Percentiles rank a stretch among this genome's conserved stretches.
Evolutionary conservation across 495 filamentous ascomycete species (phyloP).

Genomic region (Jackrogersella multiformis): DNA sequence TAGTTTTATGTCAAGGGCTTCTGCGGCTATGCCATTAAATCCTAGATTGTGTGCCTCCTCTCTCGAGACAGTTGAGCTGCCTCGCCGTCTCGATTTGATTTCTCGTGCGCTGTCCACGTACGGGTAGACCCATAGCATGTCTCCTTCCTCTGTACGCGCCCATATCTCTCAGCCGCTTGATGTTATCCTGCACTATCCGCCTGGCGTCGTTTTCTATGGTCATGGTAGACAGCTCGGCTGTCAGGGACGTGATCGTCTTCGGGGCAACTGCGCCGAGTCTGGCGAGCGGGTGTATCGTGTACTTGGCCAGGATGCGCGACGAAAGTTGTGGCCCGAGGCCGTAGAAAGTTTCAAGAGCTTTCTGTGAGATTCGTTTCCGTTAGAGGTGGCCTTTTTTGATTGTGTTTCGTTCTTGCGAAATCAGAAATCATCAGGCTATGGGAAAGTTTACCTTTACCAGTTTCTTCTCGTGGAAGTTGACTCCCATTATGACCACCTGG

Average conservation of each 20-base stretch:
- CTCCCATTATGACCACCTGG: conserved; percentile 84
- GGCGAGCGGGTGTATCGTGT: conserved; percentile 83
- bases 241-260: conserved; percentile 79
- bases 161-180: conserved; percentile 86
- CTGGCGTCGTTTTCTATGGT: conserved; percentile 91
- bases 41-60: conserved; percentile 61
- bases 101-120: conserved; percentile 86
- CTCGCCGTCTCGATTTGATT: conserved; percentile 81
- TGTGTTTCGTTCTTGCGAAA: no score
- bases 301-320: conserved; percentile 80
- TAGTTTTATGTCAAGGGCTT: neutral
- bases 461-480: conserved; percentile 83
- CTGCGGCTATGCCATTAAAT: neutral
- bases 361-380: conserved; percentile 58
- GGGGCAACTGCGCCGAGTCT: conserved; percentile 74
- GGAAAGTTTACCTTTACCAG: conserved; percentile 74
- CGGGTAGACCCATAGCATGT: conserved; percentile 89
- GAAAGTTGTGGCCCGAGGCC: conserved; percentile 80
- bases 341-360: conserved; percentile 88
- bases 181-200: conserved; percentile 80
- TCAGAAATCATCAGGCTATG: neutral
- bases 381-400: neutral
- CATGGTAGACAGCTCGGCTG: conserved; percentile 87
- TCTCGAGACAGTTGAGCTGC: conserved; percentile 81
- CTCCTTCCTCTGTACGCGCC: conserved; percentile 88